Evolutionary conservation across 768 basidiomycete species (phyloP).

Genomic region (Hericium coralloides): DNA sequence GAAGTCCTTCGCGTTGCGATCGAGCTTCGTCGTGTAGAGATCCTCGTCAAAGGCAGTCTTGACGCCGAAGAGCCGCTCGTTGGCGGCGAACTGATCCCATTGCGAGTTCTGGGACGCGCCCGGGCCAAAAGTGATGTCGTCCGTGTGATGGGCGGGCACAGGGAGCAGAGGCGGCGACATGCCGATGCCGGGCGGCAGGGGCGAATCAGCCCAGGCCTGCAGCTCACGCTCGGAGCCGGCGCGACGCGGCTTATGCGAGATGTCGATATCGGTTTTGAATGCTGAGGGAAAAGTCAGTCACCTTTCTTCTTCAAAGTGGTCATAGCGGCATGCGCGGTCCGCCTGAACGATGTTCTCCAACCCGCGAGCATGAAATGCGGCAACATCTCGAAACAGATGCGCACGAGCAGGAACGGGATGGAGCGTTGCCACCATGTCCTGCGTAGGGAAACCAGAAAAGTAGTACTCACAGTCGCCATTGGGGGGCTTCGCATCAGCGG

Average conservation of each 20-base stretch:
- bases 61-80: constrained; percentile 90
- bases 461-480: constrained; percentile 63
- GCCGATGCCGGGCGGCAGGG: constrained; percentile 8
- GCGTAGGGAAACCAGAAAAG: neutral
- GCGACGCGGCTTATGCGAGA: constrained; percentile 48
- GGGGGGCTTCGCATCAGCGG: constrained; percentile 58
- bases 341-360: neutral
- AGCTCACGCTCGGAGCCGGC: constrained; percentile 53
- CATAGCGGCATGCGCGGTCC: neutral
- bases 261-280: constrained; percentile 79
- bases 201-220: constrained; percentile 55
- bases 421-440: neutral
- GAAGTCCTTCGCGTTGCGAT: constrained; percentile 75
- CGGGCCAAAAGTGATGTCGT: constrained; percentile 65
- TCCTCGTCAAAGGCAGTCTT: constrained; percentile 91
- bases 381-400: neutral
- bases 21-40: constrained; percentile 88
- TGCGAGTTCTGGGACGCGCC: constrained; percentile 31
- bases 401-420: neutral
- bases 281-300: constrained; percentile 24
- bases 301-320: neutral
- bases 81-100: constrained; percentile 93
- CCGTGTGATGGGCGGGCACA: constrained; percentile 29
- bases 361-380: neutral
- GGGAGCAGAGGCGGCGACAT: constrained; percentile 18